Conservation (phyloP, 1,284 basidiomycete species). For the Entoloma clypeatum region DNA sequence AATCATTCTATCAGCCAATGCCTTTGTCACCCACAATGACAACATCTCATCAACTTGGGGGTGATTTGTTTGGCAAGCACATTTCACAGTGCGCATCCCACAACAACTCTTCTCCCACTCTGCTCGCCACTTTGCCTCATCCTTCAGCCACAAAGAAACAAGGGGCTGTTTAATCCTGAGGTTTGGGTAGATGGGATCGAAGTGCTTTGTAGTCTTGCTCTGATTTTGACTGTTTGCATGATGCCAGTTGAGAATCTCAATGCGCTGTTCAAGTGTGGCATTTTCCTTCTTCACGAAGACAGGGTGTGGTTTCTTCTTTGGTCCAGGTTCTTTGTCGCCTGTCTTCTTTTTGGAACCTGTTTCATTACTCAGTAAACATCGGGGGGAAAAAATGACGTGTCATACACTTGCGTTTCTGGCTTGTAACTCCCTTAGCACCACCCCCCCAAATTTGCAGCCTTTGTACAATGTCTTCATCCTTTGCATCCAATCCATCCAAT, state of each 20-base stretch:
- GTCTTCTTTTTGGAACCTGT: no score
- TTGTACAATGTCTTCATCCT: no score
- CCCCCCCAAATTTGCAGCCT: no score
- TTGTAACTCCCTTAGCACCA: no score
- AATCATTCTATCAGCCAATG: slow-evolving; percentile 24
- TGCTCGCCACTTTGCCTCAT: slow-evolving; percentile 21
- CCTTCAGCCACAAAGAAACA: slow-evolving; percentile 22
- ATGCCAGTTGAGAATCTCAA: slow-evolving; percentile 27
- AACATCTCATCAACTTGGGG: slow-evolving; percentile 32
- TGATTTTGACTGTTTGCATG: slow-evolving; percentile 22
- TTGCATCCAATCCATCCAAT: no score
- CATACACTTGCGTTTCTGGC: no score
- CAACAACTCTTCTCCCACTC: slow-evolving; percentile 10
- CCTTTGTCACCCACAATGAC: slow-evolving; percentile 29
- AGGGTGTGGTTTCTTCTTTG: no score
- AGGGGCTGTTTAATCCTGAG: slow-evolving; percentile 21
- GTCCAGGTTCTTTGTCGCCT: no score
- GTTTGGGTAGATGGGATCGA: slow-evolving; percentile 21
- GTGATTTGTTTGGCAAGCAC: slow-evolving; percentile 23
- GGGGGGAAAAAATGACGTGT: no score
- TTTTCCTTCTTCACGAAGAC: slow-evolving; percentile 16
- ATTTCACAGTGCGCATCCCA: slow-evolving; percentile 7
- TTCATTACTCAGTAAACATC: no score
- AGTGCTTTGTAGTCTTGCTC: slow-evolving; percentile 22
- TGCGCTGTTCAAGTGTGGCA: slow-evolving; percentile 18